These are phyloP conservation scores for Pelargonium fulgidum DNA, from an alignment of 441 rosid genomes.

Conservation along the genomic window DNA sequence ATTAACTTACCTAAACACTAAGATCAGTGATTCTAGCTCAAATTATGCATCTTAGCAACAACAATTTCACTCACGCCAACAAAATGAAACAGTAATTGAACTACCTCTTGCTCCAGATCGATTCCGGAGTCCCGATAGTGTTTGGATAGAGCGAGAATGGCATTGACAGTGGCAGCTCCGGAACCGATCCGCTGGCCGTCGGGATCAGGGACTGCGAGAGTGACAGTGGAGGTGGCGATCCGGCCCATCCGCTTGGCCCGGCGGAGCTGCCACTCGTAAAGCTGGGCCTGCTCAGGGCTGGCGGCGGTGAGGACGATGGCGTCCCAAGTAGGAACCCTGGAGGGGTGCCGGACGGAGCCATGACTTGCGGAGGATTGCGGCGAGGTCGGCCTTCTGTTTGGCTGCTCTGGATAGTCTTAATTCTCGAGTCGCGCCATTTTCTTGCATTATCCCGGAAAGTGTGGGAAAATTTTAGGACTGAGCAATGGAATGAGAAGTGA, in stretches of 20 bases:
- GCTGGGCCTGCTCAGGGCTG: constrained; percentile 94
- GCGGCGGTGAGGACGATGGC: constrained; percentile 88
- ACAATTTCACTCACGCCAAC: neutral
- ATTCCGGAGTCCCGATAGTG: constrained; percentile 38
- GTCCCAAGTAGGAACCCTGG: constrained; percentile 92
- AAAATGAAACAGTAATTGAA: neutral
- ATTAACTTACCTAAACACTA: neutral
- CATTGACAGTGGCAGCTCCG: constrained; percentile 90
- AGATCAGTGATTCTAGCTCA: neutral
- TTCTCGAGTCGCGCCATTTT: constrained; percentile 4
- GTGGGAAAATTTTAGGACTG: neutral
- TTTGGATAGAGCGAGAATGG: constrained; percentile 58
- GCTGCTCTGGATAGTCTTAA: constrained; percentile 22
- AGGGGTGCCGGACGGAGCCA: constrained; percentile 92
- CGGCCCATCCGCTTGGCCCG: constrained; percentile 81
- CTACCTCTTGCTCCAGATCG: constrained; percentile 33
- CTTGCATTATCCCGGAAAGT: neutral
- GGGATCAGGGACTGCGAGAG: constrained; percentile 86
- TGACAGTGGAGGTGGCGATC: constrained; percentile 65
- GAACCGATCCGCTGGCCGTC: constrained; percentile 88
- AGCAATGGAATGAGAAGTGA: too few relatives aligned
- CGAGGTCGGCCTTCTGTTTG: constrained; percentile 42
- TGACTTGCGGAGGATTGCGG: constrained; percentile 60
- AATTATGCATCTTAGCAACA: neutral
- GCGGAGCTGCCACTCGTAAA: constrained; percentile 81